These are phyloP conservation scores for Waltiozyma sp. DNA, from an alignment of 1,139 yeast species.

Conservation along the genomic window DNA sequence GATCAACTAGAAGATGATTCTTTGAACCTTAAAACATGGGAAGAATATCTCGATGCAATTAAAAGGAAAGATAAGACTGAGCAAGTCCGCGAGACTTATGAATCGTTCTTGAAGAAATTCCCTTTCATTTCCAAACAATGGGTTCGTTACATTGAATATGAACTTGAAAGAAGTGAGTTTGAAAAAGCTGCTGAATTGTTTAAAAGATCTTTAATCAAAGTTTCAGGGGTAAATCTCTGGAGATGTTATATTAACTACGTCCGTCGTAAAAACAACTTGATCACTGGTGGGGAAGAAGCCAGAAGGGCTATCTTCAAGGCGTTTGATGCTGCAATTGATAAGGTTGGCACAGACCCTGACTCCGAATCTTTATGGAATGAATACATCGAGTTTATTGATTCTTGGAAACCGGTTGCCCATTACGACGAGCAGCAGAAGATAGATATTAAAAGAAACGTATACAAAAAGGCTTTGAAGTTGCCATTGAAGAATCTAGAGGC, in stretches of 20 bases:
- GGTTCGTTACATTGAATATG: conserved; percentile 63
- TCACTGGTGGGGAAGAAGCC: conserved; percentile 80
- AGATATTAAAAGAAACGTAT: conserved; percentile 67
- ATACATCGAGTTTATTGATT: conserved; percentile 66
- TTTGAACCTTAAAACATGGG: conserved; percentile 47
- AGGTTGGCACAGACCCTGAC: conserved; percentile 69
- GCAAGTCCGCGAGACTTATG: conserved; percentile 49
- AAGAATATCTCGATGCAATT: conserved; percentile 41
- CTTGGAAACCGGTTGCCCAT: conserved; percentile 68
- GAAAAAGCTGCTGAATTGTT: conserved; percentile 56
- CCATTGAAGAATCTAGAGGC: conserved; percentile 71
- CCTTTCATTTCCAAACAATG: conserved; percentile 58
- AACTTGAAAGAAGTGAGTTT: conserved; percentile 59
- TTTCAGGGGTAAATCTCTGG: conserved; percentile 60
- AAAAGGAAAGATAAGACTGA: conserved; percentile 52
- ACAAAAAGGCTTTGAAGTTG: conserved; percentile 54
- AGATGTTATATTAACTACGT: conserved; percentile 67
- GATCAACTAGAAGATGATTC: conserved; percentile 49
- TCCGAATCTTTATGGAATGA: conserved; percentile 75
- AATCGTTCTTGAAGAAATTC: conserved; percentile 51
- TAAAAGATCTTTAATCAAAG: conserved; percentile 45
- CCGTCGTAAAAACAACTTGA: conserved; percentile 65
- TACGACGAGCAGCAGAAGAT: conserved; percentile 84
- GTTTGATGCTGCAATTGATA: conserved; percentile 69
- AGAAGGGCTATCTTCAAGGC: conserved; percentile 70